Conservation (phyloP, 2,329 filamentous ascomycete species). For the Cordyceps tenuipes region DNA sequence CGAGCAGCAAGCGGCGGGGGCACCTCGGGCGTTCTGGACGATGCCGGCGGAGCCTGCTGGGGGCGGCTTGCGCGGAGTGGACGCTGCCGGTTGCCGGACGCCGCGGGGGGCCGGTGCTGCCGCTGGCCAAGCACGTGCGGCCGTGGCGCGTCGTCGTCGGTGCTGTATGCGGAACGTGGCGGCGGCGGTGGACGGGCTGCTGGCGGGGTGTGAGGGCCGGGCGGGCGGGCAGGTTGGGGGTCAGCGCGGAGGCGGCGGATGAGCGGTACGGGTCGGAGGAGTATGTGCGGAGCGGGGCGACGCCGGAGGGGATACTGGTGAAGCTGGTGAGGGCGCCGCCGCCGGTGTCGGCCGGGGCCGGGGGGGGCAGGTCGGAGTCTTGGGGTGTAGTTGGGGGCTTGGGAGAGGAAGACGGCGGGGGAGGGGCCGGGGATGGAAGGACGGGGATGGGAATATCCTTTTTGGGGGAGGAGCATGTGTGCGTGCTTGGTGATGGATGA, state of each 20-base stretch:
- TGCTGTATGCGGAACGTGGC: conserved; percentile 21
- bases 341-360: too few species aligned
- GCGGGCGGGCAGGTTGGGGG: not conserved
- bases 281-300: conserved; percentile 17
- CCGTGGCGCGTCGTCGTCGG: conserved; percentile 15
- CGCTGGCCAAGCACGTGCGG: conserved; percentile 20
- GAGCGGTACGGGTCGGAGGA: conserved; percentile 14
- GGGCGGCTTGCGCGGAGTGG: conserved; percentile 19
- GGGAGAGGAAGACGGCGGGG: too few species aligned
- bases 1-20: too few species aligned
- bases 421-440: too few species aligned
- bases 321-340: conserved; percentile 19
- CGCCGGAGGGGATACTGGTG: conserved; percentile 19
- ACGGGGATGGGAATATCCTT: too few species aligned
- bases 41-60: conserved; percentile 14
- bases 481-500: too few species aligned
- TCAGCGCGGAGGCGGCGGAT: not conserved
- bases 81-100: conserved; percentile 11
- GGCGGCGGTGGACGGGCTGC: conserved; percentile 15
- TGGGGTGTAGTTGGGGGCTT: too few species aligned
- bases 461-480: too few species aligned
- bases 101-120: conserved; percentile 15
- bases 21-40: conserved; percentile 14
- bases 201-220: not conserved
- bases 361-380: not conserved